phyloP scores from a whole-genome alignment of 2,329 filamentous ascomycete species.

The Ophiosphaerella herpotricha region DNA sequence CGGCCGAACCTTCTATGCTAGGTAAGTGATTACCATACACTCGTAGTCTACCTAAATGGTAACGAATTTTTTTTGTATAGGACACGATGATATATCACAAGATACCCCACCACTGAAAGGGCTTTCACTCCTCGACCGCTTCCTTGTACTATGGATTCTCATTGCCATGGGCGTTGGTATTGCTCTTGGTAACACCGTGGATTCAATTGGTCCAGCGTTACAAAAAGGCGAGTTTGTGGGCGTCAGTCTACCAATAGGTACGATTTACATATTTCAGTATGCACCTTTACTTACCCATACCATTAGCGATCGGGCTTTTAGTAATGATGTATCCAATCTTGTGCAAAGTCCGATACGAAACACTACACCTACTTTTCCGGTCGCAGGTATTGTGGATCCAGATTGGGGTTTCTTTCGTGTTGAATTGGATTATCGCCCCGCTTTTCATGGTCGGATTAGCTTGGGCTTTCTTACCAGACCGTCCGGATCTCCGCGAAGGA shows the following conservation, averaged over 20 bases:
- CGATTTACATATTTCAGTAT: conserved; percentile 18
- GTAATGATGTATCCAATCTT: conserved; percentile 96
- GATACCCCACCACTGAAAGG: conserved; percentile 41
- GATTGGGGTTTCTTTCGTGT: conserved; percentile 72
- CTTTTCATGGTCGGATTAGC: conserved; percentile 78
- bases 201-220: conserved; percentile 63
- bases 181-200: conserved; percentile 75
- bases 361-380: conserved; percentile 68
- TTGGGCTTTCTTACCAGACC: conserved; percentile 59
- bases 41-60: conserved; percentile 3
- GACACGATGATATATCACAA: neutral
- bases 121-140: conserved; percentile 52
- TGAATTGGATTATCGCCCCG: conserved; percentile 85
- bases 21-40: neutral
- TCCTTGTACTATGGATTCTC: conserved; percentile 67
- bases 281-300: neutral
- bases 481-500: conserved; percentile 60
- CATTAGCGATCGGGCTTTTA: conserved; percentile 72
- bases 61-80: conserved; percentile 5
- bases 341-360: conserved; percentile 82
- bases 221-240: conserved; percentile 74
- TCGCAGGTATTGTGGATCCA: conserved; percentile 73
- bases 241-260: conserved; percentile 69
- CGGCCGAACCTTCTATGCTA: neutral
- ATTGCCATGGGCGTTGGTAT: conserved; percentile 79